These are phyloP conservation scores for Periconia sp. DNA, from an alignment of 2,329 filamentous ascomycete species.

Conservation along the genomic window DNA sequence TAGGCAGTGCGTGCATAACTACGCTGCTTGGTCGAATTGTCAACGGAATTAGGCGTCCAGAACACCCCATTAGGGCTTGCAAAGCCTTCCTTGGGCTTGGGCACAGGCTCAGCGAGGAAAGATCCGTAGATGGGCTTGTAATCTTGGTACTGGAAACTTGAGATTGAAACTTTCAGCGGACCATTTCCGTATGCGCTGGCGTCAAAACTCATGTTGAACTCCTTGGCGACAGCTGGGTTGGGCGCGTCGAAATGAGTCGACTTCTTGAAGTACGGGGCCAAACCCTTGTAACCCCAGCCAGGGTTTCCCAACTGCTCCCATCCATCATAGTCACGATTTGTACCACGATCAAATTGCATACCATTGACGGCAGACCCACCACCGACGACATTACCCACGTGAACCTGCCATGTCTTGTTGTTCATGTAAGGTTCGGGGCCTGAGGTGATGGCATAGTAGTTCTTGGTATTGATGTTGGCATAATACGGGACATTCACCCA, in stretches of 20 bases:
- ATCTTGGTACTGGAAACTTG: slow-evolving; percentile 18
- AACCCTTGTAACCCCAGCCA: slow-evolving; percentile 62
- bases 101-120: slow-evolving; percentile 1
- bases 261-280: slow-evolving; percentile 45
- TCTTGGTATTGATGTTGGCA: slow-evolving; percentile 26
- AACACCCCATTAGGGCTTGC: slow-evolving; percentile 28
- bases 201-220: slow-evolving; percentile 14
- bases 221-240: not conserved
- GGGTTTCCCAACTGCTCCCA: slow-evolving; percentile 62
- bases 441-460: slow-evolving; percentile 27
- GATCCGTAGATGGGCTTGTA: slow-evolving; percentile 10
- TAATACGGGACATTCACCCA: slow-evolving; percentile 22
- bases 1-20: slow-evolving; percentile 39
- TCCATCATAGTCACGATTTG: slow-evolving; percentile 50
- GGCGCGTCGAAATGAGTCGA: slow-evolving; percentile 4
- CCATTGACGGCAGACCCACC: slow-evolving; percentile 42
- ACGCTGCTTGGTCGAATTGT: slow-evolving; percentile 32
- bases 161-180: slow-evolving; percentile 10
- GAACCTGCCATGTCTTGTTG: slow-evolving; percentile 25
- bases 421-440: slow-evolving; percentile 24
- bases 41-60: slow-evolving; percentile 28
- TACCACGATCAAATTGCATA: slow-evolving; percentile 39
- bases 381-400: slow-evolving; percentile 35
- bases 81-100: slow-evolving; percentile 22
- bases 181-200: slow-evolving; percentile 13